These are phyloP conservation scores for Mycogone perniciosa DNA, from an alignment of 2,329 filamentous ascomycete species.

Conservation along the genomic window DNA sequence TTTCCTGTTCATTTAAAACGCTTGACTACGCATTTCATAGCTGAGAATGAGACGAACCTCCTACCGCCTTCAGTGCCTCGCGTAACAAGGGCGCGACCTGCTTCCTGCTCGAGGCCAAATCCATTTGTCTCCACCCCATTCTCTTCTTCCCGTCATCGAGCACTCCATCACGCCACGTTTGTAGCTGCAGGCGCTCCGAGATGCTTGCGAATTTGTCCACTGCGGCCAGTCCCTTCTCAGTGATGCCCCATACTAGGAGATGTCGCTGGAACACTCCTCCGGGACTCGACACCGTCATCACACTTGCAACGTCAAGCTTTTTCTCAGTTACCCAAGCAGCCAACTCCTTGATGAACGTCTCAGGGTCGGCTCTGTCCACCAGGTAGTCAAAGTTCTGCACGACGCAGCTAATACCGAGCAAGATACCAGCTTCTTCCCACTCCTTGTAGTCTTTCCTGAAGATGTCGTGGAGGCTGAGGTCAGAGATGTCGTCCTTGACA, in stretches of 20 bases:
- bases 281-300: constrained; percentile 63
- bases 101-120: constrained; percentile 56
- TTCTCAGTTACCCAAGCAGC: constrained; percentile 49
- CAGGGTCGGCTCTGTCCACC: constrained; percentile 43
- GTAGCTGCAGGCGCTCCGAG: constrained; percentile 48
- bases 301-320: constrained; percentile 52
- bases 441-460: constrained; percentile 81
- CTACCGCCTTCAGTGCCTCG: constrained; percentile 40
- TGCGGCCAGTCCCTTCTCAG: constrained; percentile 41
- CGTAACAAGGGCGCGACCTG: constrained; percentile 63
- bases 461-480: constrained; percentile 57
- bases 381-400: constrained; percentile 59
- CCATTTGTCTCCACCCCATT: constrained; percentile 61
- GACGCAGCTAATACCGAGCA: constrained; percentile 61
- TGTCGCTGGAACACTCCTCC: constrained; percentile 56
- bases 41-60: background rate
- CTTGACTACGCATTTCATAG: background rate
- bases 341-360: constrained; percentile 43
- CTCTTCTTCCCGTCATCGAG: constrained; percentile 45
- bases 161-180: constrained; percentile 44
- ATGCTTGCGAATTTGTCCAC: constrained; percentile 48
- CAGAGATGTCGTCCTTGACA: constrained; percentile 62
- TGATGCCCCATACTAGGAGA: constrained; percentile 59
- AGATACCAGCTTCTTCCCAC: constrained; percentile 54
- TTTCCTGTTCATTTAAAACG: too few species aligned